Evolutionary conservation across 2,329 filamentous ascomycete genomes (phyloP).

Genomic region (Colletotrichum chlorophyti): DNA sequence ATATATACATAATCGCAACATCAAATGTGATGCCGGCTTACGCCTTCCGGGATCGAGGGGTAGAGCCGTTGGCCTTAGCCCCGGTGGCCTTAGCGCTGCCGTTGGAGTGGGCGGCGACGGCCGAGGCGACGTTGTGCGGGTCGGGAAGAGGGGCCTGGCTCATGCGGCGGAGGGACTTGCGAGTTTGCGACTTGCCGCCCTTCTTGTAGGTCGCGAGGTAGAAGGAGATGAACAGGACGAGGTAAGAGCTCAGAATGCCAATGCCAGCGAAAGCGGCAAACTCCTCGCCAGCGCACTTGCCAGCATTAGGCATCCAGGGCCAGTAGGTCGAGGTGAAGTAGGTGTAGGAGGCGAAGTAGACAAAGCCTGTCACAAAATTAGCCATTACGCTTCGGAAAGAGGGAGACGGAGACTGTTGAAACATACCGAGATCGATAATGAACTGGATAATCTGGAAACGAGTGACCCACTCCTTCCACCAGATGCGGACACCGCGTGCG

Average conservation of each 20-base stretch:
- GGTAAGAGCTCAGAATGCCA: slow-evolving; percentile 90
- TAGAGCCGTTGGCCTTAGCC: slow-evolving; percentile 63
- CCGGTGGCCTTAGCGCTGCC: slow-evolving; percentile 60
- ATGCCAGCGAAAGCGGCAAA: slow-evolving; percentile 95
- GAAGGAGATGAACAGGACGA: slow-evolving; percentile 98
- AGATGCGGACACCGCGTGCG: slow-evolving; percentile 91
- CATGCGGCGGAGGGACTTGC: slow-evolving; percentile 75
- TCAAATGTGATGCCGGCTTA: slow-evolving; percentile 42
- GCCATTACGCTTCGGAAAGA: neutral
- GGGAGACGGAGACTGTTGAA: neutral
- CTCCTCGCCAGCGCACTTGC: slow-evolving; percentile 92
- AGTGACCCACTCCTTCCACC: slow-evolving; percentile 99
- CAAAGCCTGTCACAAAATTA: slow-evolving; percentile 70
- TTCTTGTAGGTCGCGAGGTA: slow-evolving; percentile 97
- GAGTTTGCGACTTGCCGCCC: slow-evolving; percentile 79
- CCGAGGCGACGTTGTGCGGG: slow-evolving; percentile 72
- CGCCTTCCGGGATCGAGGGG: slow-evolving; percentile 75
- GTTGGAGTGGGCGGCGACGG: slow-evolving; percentile 58
- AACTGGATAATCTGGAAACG: slow-evolving; percentile 97
- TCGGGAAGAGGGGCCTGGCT: slow-evolving; percentile 76
- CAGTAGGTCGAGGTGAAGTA: slow-evolving; percentile 96
- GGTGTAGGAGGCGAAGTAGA: slow-evolving; percentile 99
- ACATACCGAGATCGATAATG: slow-evolving; percentile 91
- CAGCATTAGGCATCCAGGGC: slow-evolving; percentile 80
- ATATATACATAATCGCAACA: slow-evolving; percentile 24